Conservation (phyloP, 1,284 basidiomycete species). For the Malassezia dermatis region DNA sequence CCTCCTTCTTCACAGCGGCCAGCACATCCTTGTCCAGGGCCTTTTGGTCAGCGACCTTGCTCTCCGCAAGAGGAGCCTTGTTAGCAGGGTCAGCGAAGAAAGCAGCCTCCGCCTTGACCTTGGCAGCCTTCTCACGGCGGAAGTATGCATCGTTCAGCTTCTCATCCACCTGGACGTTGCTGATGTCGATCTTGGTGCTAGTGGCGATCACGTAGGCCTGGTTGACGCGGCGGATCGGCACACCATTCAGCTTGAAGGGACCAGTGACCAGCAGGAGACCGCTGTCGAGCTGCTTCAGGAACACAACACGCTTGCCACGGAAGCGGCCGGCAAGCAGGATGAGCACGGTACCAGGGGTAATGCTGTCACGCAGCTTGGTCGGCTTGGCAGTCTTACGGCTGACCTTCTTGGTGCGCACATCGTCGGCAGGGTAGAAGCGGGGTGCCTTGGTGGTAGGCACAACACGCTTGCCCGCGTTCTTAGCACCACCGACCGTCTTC, state of each 20-base stretch:
- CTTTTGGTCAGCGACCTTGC: conserved; percentile 89
- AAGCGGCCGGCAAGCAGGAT: conserved; percentile 96
- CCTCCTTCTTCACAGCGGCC: conserved; percentile 73
- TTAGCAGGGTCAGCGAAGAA: conserved; percentile 86
- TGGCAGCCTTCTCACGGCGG: conserved; percentile 53
- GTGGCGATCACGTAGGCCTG: conserved; percentile 99
- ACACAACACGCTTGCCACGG: conserved; percentile 95
- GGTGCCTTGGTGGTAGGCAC: conserved; percentile 76
- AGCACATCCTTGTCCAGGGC: conserved; percentile 70
- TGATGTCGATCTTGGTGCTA: conserved; percentile 84
- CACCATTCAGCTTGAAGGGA: conserved; percentile 97
- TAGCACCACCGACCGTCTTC: conserved; percentile 74
- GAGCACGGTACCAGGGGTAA: conserved; percentile 87
- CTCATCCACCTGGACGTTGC: conserved; percentile 58
- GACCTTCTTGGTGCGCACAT: conserved; percentile 77
- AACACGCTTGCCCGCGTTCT: conserved; percentile 79
- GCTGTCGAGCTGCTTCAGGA: conserved; percentile 89
- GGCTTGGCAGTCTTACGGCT: conserved; percentile 68
- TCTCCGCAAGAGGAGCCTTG: conserved; percentile 80
- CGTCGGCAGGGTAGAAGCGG: conserved; percentile 94
- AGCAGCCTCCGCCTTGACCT: conserved; percentile 88
- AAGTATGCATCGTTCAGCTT: conserved; percentile 95
- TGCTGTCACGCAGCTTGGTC: conserved; percentile 68
- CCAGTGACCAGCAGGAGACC: conserved; percentile 92
- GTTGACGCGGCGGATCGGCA: conserved; percentile 93